phyloP scores from a whole-genome alignment of 1,284 basidiomycete species.

The Xerocomus cyaneibrunnescens region DNA sequence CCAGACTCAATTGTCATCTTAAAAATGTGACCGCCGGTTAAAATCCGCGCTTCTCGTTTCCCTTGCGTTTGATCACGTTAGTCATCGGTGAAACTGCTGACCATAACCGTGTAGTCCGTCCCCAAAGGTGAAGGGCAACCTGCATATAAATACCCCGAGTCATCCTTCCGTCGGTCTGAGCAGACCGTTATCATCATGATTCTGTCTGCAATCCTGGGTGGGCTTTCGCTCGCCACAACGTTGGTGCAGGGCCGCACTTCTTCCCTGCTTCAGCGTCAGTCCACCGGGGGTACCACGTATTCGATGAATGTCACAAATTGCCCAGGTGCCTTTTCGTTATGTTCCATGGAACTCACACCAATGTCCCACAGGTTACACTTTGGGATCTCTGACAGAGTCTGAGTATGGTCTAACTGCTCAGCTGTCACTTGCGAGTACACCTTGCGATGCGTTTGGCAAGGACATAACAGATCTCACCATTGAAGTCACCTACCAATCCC shows the following conservation, averaged over 20 bases:
- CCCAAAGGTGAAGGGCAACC: background rate
- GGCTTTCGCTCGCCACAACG: slow-evolving; percentile 21
- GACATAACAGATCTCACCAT: slow-evolving; percentile 65
- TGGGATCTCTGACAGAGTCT: slow-evolving; percentile 47
- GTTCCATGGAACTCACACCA: background rate
- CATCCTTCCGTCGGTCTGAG: background rate
- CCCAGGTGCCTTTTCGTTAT: slow-evolving; percentile 18
- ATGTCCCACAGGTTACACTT: slow-evolving; percentile 46
- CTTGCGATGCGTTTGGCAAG: slow-evolving; percentile 71
- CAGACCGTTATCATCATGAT: slow-evolving; percentile 8
- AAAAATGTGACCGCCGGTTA: too few relatives aligned
- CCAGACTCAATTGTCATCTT: too few relatives aligned
- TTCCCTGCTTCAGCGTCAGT: slow-evolving; percentile 8
- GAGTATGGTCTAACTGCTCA: slow-evolving; percentile 54
- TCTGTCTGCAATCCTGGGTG: slow-evolving; percentile 20
- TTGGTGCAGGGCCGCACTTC: slow-evolving; percentile 11
- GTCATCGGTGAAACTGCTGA: background rate
- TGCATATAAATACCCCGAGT: slow-evolving; percentile 13
- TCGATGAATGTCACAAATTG: slow-evolving; percentile 26
- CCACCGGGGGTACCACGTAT: slow-evolving; percentile 2
- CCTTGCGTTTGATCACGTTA: background rate
- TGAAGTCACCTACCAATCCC: slow-evolving; percentile 63
- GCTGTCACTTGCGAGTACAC: slow-evolving; percentile 53
- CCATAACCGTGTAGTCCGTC: background rate
- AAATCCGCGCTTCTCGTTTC: background rate